Percentiles rank a stretch among this genome's conserved stretches.
phyloP scores from a whole-genome alignment of 169 alveolate genomes.

The Eimeria necatrix region DNA sequence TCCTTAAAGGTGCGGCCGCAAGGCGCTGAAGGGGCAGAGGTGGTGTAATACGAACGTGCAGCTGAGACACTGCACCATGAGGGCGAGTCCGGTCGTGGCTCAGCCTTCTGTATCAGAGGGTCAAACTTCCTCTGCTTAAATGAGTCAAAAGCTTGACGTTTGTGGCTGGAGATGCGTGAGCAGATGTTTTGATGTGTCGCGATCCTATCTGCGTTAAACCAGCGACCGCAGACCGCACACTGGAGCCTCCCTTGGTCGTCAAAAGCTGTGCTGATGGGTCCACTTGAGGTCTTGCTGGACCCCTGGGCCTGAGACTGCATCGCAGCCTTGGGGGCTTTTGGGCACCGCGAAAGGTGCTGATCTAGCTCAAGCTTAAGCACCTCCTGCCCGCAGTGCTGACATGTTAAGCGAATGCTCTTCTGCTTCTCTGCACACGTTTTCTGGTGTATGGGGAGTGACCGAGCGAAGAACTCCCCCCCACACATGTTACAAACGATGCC shows the following conservation, averaged over 20 bases:
- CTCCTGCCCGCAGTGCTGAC: slow-evolving; percentile 68
- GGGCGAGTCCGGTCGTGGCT: neutral
- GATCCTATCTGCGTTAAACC: slow-evolving; percentile 73
- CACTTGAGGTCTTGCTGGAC: neutral
- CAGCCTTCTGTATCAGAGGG: slow-evolving; percentile 60
- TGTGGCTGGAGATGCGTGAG: neutral
- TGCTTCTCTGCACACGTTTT: slow-evolving; percentile 67
- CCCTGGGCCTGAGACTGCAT: neutral
- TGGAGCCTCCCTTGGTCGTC: slow-evolving; percentile 72
- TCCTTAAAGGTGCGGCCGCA: too few species aligned
- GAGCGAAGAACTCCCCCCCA: slow-evolving; percentile 72
- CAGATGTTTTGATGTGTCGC: slow-evolving; percentile 75
- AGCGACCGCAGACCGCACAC: slow-evolving; percentile 72
- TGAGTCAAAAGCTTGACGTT: slow-evolving; percentile 69
- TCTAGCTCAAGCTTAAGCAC: slow-evolving; percentile 62
- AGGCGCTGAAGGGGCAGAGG: neutral
- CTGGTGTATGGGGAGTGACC: slow-evolving; percentile 65
- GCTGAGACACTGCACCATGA: neutral
- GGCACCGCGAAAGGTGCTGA: slow-evolving; percentile 49
- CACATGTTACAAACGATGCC: slow-evolving; percentile 70
- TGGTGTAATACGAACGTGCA: slow-evolving; percentile 9
- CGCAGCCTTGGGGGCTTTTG: slow-evolving; percentile 53
- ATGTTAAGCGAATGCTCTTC: neutral
- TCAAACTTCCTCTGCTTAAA: slow-evolving; percentile 75
- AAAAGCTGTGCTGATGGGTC: slow-evolving; percentile 5